A percentile compares a stretch with the other conserved stretches of the same genome.
Conservation (phyloP, 345 rosid genomes). For the Lumnitzera racemosa region DNA sequence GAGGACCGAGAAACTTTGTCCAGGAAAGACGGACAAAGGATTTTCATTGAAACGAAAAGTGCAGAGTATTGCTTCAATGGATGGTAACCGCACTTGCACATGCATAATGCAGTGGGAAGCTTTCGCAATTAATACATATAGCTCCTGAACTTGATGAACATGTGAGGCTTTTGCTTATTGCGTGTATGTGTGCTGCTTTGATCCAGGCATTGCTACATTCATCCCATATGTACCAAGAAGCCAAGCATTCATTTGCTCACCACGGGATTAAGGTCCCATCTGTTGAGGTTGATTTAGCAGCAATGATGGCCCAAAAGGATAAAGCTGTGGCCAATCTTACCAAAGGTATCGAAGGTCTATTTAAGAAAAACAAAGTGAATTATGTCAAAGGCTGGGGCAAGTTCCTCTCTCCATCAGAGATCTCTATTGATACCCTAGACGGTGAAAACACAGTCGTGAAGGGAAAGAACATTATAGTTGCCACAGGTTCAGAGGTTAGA, state of each 20-base stretch:
- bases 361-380: slow-evolving; percentile 94
- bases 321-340: slow-evolving; percentile 88
- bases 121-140: too few relatives aligned
- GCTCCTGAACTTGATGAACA: too few relatives aligned
- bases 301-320: slow-evolving; percentile 96
- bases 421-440: slow-evolving; percentile 80
- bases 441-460: slow-evolving; percentile 72
- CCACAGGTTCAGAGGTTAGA: slow-evolving; percentile 95
- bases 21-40: too few relatives aligned
- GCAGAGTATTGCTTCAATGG: too few relatives aligned
- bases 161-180: too few relatives aligned
- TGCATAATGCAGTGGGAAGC: too few relatives aligned
- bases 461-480: slow-evolving; percentile 87
- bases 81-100: too few relatives aligned
- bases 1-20: too few relatives aligned
- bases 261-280: slow-evolving; percentile 92
- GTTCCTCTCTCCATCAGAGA: slow-evolving; percentile 76
- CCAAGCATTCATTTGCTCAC: slow-evolving; percentile 67
- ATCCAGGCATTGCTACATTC: slow-evolving; percentile 96
- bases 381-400: slow-evolving; percentile 96
- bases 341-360: slow-evolving; percentile 90
- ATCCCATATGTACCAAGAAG: slow-evolving; percentile 97
- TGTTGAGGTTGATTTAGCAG: slow-evolving; percentile 90
- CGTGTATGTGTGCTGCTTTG: neutral
- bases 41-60: too few relatives aligned